Evolutionary conservation across 2,329 filamentous ascomycete species (phyloP), one percentile per base, ranked within the genome.

Genomic region (Dothiorella sarmentorum): DNA sequence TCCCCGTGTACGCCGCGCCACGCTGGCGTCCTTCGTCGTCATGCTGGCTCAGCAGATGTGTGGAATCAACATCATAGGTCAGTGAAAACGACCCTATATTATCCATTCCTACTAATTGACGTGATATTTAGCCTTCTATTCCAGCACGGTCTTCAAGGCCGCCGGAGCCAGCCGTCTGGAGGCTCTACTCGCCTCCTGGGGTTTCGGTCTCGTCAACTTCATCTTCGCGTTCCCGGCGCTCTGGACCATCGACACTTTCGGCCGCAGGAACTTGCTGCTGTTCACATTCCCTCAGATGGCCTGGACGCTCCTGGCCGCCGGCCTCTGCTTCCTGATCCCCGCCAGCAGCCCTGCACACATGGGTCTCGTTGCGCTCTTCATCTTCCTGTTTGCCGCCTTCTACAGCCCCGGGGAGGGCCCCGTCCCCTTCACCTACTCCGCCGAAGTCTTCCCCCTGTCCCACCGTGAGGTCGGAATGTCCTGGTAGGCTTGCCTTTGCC

Each of bases 401-500:
- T 71, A 70, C 57, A 67, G 64, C 3, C 75, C 75, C 4, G 76
- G 76, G 11, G 74, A 77, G 66, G 76, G 76, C 1, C 76, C 83
- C 4, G 86, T 89, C 7, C 85, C 86, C 0, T 89, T 86, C 67
- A 83, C 84, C 0, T 89, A 89, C 72, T 82, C 80, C 4, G 85
- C 86, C 40, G 87, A 89, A 69, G 84, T 88, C 1, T 89, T 86
- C 68, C 86, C 87, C 0, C 79, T 89, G 0, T 86, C 84, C 1
- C 86, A 89, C 68, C 80, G 87, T 65, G 87, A 89, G 67, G 79
- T 89, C 22, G 87, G 87, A 59, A 89, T 90, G 87, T 81, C 80
- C 0, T 88, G 82, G 72, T 53, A 38, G 18, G 49, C 31, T 26
- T 40, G n/a, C 26, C 2, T 33, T 26, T 31, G 0, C 29, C 10